Evolutionary conservation across 2,329 filamentous ascomycete genomes (phyloP).

Genomic region (Colletotrichum sp.): DNA sequence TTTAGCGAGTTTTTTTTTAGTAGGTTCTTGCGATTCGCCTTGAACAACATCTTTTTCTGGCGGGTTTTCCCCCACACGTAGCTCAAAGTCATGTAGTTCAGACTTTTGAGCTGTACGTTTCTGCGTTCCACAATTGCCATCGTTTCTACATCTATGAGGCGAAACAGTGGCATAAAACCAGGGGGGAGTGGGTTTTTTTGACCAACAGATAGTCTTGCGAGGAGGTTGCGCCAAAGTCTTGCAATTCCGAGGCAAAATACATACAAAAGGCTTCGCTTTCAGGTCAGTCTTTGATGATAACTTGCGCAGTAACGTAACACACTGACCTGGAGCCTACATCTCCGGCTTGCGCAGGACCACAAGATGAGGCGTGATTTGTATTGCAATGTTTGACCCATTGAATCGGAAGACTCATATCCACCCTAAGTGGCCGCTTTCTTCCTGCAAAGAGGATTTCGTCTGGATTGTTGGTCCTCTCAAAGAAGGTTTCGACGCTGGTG

Average conservation of each 20-base stretch:
- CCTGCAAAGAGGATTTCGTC: not conserved
- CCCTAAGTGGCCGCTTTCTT: not conserved
- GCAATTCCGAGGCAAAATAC: no score
- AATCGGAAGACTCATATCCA: not conserved
- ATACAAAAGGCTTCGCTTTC: no score
- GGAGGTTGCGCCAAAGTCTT: no score
- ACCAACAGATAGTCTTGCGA: no score
- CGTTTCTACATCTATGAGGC: not conserved
- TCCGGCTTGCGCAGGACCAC: not conserved
- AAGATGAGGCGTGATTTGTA: not conserved
- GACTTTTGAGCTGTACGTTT: not conserved
- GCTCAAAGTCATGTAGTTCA: not conserved
- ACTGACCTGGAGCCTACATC: not conserved
- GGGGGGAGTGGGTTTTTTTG: no score
- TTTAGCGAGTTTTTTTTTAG: accelerated
- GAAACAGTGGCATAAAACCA: not conserved
- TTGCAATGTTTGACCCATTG: not conserved
- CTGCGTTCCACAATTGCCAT: not conserved
- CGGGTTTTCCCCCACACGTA: not conserved
- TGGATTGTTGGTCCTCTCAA: not conserved
- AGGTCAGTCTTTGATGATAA: not conserved
- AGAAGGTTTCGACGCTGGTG: not conserved
- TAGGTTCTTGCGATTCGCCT: not conserved
- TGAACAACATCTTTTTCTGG: not conserved
- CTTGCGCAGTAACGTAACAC: not conserved